phyloP scores from a whole-genome alignment of 768 basidiomycete genomes.

The Pisolithus albus region DNA sequence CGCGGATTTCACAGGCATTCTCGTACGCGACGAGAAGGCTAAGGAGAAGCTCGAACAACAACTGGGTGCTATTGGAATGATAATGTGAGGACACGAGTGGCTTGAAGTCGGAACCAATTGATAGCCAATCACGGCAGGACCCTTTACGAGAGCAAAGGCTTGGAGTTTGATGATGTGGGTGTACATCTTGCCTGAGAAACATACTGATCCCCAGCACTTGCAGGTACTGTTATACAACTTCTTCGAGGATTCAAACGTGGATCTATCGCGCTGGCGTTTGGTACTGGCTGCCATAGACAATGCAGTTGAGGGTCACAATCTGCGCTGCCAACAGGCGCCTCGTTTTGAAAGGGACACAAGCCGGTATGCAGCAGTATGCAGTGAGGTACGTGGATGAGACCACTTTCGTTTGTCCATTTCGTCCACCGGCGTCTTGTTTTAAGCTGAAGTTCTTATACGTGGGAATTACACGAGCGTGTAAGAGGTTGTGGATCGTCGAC shows the following conservation, averaged over 20 bases:
- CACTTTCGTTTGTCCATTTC: not conserved
- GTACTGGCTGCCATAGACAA: constrained; percentile 38
- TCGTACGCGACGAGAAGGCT: not conserved
- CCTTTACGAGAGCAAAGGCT: constrained; percentile 9
- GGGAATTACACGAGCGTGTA: constrained; percentile 61
- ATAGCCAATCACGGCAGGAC: not conserved
- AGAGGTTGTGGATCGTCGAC: constrained; percentile 66
- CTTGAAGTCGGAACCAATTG: not conserved
- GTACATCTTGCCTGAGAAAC: not conserved
- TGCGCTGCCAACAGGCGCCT: constrained; percentile 29
- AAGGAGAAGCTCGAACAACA: not conserved
- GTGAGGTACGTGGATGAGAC: constrained; percentile 37
- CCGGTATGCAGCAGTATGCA: constrained; percentile 50
- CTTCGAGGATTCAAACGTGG: constrained; percentile 56
- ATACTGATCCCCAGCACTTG: not conserved
- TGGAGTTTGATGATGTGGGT: constrained; percentile 6
- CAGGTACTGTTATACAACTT: constrained; percentile 73
- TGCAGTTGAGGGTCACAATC: constrained; percentile 4
- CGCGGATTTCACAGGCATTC: not conserved
- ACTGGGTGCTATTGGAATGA: not conserved
- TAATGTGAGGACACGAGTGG: not conserved
- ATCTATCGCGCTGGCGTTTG: constrained; percentile 51
- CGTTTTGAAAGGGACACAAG: constrained; percentile 36
- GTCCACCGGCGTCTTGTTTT: not conserved
- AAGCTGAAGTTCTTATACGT: constrained; percentile 67